Base-by-base conservation (phyloP, 1,284 basidiomycete species). In the Xerocomus cyaneibrunnescens region DNA sequence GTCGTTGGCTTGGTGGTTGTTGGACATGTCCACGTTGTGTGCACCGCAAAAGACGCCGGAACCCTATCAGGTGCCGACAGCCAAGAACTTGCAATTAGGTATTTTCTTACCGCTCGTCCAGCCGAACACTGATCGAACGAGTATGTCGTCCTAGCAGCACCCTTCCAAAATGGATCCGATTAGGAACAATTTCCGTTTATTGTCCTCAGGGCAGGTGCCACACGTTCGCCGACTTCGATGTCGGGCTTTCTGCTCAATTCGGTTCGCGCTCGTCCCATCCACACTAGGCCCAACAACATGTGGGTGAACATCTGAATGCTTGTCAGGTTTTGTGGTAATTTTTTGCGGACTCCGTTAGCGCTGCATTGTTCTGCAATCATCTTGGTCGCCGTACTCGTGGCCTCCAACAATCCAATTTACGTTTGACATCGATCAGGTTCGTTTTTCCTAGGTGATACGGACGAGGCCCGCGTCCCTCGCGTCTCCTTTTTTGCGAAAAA, bases 371-470 rank as follows among this genome's bases (percentile, higher is more conserved):
- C 16, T 22, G 30, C 27, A 30, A 49, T 50, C 44, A 47, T 45
- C 44, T 45, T 30, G 38, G 43, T 39, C 22, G 31, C 46, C 19
- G 36, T 34, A 35, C 37, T 53, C 34, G 50, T 64, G 65, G 39
- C 27, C 38, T n/a, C 51, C 65, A 64, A 62, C 53, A 46, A 53
- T 38, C 32, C 57, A 52, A 14, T 60, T 63, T 64, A 64, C 62
- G 62, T 64, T 16, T 66, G 21, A 23, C 28, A 37, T 59, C 56
- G 48, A 62, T 63, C 36, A 35, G 38, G 38, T 22, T 36, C 43
- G 16, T 38, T 59, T 60, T 45, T 49, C n/a, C 50, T 50, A 58
- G 62, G 60, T 43, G 50, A 51, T 49, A 47, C 46, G 28, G 3
- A 34, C 51, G 42, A 12, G 47, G 28, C 51, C 50, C 22, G 38